Percentiles rank a stretch among this genome's conserved stretches.
Conservation (phyloP, 441 rosid genomes). For the Populus trichocarpa region DNA sequence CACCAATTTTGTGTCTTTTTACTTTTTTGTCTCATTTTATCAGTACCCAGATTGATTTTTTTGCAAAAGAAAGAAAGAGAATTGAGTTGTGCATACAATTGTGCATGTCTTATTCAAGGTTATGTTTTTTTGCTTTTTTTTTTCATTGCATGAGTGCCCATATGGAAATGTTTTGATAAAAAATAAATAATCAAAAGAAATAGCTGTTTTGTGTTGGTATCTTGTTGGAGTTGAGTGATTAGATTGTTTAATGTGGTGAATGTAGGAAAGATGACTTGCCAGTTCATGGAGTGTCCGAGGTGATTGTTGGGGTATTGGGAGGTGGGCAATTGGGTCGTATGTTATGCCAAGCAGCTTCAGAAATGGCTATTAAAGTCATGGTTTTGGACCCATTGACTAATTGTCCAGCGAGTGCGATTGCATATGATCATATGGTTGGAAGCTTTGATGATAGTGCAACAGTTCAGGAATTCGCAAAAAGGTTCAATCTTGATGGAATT, state of each 20-base stretch:
- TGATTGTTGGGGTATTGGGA: slow-evolving; percentile 82
- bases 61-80: background rate
- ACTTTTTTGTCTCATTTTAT: background rate
- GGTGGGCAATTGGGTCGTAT: slow-evolving; percentile 98
- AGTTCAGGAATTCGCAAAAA: slow-evolving; percentile 82
- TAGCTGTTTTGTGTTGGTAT: background rate
- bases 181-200: background rate
- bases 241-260: slow-evolving; percentile 5
- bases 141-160: background rate
- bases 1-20: background rate
- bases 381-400: slow-evolving; percentile 78
- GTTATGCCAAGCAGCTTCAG: slow-evolving; percentile 94
- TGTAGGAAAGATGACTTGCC: slow-evolving; percentile 45
- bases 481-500: slow-evolving; percentile 33
- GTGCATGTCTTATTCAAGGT: background rate
- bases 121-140: background rate
- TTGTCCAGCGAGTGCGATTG: slow-evolving; percentile 81
- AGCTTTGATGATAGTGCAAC: slow-evolving; percentile 77
- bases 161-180: background rate
- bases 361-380: slow-evolving; percentile 86
- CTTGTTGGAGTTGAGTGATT: background rate
- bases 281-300: slow-evolving; percentile 65
- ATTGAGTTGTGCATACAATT: background rate
- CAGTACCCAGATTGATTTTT: background rate
- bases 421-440: slow-evolving; percentile 78